These are phyloP conservation scores for Solanum tacnaense DNA, from an alignment of 257 asterid species.

Conservation along the genomic window DNA sequence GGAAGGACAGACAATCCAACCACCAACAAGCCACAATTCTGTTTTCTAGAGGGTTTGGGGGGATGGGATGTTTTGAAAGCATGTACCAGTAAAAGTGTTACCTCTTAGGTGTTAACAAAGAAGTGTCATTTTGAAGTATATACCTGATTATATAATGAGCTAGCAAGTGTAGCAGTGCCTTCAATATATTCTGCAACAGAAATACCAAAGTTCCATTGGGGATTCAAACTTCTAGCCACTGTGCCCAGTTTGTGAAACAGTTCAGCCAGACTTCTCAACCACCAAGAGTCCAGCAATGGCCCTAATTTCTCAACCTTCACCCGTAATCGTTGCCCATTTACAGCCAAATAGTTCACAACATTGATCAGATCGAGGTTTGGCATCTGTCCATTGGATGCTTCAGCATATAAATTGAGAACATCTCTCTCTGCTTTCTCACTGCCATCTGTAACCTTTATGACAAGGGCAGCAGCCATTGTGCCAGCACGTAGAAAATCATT, in stretches of 20 bases:
- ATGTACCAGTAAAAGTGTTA: background rate
- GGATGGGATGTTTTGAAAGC: background rate
- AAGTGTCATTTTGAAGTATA: background rate
- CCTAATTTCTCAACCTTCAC: constrained; percentile 68
- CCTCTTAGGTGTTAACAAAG: background rate
- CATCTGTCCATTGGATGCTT: constrained; percentile 99
- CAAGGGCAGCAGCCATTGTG: constrained; percentile 97
- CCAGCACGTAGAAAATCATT: constrained; percentile 85
- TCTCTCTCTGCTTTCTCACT: constrained; percentile 49
- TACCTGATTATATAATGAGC: constrained; percentile 91
- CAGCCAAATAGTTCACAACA: constrained; percentile 83
- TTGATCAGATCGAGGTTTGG: constrained; percentile 91
- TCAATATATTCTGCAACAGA: constrained; percentile 78
- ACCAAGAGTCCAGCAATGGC: constrained; percentile 69
- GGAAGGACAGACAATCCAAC: background rate
- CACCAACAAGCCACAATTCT: background rate
- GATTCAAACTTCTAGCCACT: constrained; percentile 64
- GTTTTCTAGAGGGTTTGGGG: background rate
- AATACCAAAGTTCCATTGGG: constrained; percentile 67
- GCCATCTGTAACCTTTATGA: constrained; percentile 66
- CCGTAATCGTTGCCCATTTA: constrained; percentile 71
- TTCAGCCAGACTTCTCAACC: constrained; percentile 58
- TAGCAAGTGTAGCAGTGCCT: constrained; percentile 79
- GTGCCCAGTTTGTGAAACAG: constrained; percentile 47
- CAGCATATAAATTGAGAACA: constrained; percentile 72